Conservation (phyloP, 257 asterid species). For the Scutellaria minor region DNA sequence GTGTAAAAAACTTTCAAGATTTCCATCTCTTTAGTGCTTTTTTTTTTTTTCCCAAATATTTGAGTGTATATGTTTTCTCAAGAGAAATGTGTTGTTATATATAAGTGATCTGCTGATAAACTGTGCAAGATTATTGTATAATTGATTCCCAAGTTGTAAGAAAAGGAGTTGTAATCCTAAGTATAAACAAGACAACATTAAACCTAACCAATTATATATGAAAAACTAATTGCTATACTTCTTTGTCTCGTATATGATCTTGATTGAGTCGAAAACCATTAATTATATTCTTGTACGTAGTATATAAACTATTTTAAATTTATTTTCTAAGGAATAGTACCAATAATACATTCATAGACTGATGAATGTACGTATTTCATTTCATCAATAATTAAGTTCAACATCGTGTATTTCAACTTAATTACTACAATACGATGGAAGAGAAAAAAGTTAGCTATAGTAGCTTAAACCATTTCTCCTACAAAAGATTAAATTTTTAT, state of each 20-base stretch:
- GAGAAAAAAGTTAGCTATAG: background rate
- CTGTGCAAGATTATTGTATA: background rate
- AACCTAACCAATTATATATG: conserved; percentile 7
- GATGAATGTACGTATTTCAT: no score
- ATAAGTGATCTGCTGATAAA: background rate
- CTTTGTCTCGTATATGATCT: no score
- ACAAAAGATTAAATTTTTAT: background rate
- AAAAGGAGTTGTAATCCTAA: background rate
- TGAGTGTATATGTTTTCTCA: background rate
- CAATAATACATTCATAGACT: no score
- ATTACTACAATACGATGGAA: no score
- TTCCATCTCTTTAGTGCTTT: background rate
- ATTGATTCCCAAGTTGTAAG: conserved; percentile 12
- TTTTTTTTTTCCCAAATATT: background rate
- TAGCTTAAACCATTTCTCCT: conserved; percentile 12
- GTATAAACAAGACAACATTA: background rate
- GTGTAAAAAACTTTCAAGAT: conserved; percentile 1
- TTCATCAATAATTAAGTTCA: background rate
- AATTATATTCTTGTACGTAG: no score
- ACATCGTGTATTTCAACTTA: no score
- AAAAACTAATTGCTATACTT: background rate
- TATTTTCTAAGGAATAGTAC: no score
- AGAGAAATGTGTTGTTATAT: background rate
- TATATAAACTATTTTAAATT: no score
- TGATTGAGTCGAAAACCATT: no score